Evolutionary conservation across 1,284 basidiomycete species (phyloP), one percentile per base, ranked within the genome.

Genomic region (Ganoderma lingzhi): DNA sequence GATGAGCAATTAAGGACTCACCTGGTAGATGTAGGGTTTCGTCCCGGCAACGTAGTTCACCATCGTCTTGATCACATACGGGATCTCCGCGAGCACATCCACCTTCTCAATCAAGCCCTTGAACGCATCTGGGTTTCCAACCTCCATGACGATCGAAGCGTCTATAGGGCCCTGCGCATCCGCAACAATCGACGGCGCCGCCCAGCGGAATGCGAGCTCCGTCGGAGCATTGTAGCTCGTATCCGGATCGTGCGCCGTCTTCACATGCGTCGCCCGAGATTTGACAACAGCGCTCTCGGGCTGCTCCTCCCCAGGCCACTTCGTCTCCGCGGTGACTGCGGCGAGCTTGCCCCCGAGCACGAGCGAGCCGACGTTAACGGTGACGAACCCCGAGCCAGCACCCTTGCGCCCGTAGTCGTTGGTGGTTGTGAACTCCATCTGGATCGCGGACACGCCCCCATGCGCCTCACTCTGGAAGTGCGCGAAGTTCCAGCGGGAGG

Each of bases 391-490:
- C 14, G 93, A 93, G 32, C 92, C 92, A 8, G 87, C 74, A 30
- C 94, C 94, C 66, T 88, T 86, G 71, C 87, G 88, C 6, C 96
- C 96, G 77, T 96, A 89, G 30, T 87, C 83, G 68, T 91, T 87
- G 64, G 87, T 90, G 0, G 97, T 99, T 73, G 91, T 96, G 77
- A 99, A 96, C 81, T 99, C 97, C 97, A 99, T 99, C 85, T 96
- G 93, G 67, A 98, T 86, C 19, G 96, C 93, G 64, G 93, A 90
- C 12, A 96, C 92, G 10, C 92, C 91, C n/a, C 90, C 93, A 76
- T 88, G 84, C 68, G 87, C 81, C 61, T 84, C 76, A 81, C 90
- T 89, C 82, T 94, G 85, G 87, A 99, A 99, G 83, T 95, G 89
- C 64, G 87, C 92, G 84, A 99, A 99, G 86, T 99, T 99, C 98